These are phyloP conservation scores for Bruguiera hainesii DNA, from an alignment of 441 rosid species.

Conservation along the genomic window DNA sequence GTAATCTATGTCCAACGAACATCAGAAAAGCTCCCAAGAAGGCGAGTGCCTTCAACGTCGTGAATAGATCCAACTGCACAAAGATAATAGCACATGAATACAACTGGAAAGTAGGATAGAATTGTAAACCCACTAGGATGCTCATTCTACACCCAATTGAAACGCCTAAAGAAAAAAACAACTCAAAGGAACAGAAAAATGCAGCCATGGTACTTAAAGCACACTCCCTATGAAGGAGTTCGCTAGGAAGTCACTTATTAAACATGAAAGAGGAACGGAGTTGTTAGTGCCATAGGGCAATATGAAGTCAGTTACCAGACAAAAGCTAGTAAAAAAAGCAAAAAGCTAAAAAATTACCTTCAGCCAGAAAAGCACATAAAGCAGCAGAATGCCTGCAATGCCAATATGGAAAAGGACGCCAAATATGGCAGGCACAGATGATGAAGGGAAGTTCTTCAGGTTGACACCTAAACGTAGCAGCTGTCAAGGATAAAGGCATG, in stretches of 20 bases:
- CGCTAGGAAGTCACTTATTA: no score
- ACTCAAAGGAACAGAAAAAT: no score
- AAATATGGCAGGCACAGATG: constrained; percentile 54
- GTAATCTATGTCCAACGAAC: constrained; percentile 85
- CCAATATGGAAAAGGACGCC: constrained; percentile 80
- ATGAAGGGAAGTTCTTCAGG: constrained; percentile 79
- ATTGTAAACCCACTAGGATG: no score
- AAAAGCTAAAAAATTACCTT: constrained; percentile 45
- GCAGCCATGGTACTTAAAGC: no score
- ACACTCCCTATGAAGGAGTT: no score
- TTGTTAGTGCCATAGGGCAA: no score
- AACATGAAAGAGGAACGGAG: no score
- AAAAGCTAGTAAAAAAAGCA: no score
- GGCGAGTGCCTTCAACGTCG: constrained; percentile 70
- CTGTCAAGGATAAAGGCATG: constrained; percentile 33
- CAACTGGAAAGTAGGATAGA: no score
- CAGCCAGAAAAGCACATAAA: constrained; percentile 89
- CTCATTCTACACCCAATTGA: no score
- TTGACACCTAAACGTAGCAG: constrained; percentile 70
- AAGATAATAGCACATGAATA: not conserved
- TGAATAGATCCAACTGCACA: constrained; percentile 87
- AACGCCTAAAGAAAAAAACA: no score
- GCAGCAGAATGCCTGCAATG: constrained; percentile 76
- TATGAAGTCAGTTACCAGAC: not conserved
- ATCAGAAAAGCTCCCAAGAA: constrained; percentile 77